These are phyloP conservation scores for Prunus padus DNA, from an alignment of 306 rosid genomes.

Conservation along the genomic window DNA sequence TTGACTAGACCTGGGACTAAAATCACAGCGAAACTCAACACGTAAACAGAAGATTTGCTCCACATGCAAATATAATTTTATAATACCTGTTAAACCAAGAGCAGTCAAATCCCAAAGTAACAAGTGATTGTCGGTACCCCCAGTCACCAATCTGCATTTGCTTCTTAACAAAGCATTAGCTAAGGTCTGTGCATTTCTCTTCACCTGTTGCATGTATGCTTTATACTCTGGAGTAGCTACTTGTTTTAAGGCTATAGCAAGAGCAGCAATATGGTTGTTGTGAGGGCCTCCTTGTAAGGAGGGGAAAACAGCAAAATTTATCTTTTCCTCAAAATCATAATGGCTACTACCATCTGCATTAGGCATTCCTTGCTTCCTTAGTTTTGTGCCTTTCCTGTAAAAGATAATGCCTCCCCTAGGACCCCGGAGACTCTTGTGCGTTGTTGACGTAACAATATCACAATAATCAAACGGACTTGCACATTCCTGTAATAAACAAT, in stretches of 20 bases:
- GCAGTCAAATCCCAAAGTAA: constrained; percentile 96
- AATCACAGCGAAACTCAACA: background rate
- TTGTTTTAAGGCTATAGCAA: constrained; percentile 92
- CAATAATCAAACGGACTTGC: constrained; percentile 87
- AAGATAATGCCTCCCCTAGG: constrained; percentile 99
- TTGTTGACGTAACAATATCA: constrained; percentile 93
- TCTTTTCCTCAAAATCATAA: constrained; percentile 88
- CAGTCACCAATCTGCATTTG: constrained; percentile 79
- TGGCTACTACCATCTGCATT: constrained; percentile 72
- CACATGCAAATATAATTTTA: background rate
- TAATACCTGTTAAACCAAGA: constrained; percentile 76
- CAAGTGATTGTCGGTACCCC: constrained; percentile 96
- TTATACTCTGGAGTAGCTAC: constrained; percentile 80
- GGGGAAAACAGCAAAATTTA: constrained; percentile 90
- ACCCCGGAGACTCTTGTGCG: constrained; percentile 98
- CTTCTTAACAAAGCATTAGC: constrained; percentile 76
- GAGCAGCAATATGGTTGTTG: constrained; percentile 96
- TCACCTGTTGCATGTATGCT: constrained; percentile 94
- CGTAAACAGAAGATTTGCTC: background rate
- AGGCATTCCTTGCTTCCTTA: constrained; percentile 71
- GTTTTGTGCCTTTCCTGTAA: constrained; percentile 79
- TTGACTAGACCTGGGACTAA: background rate
- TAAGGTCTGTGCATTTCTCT: constrained; percentile 85
- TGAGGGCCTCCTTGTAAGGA: constrained; percentile 98
- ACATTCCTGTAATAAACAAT: constrained; percentile 58